Conservation (phyloP, 768 basidiomycete genomes). For the Boletus pseudopeckii region DNA sequence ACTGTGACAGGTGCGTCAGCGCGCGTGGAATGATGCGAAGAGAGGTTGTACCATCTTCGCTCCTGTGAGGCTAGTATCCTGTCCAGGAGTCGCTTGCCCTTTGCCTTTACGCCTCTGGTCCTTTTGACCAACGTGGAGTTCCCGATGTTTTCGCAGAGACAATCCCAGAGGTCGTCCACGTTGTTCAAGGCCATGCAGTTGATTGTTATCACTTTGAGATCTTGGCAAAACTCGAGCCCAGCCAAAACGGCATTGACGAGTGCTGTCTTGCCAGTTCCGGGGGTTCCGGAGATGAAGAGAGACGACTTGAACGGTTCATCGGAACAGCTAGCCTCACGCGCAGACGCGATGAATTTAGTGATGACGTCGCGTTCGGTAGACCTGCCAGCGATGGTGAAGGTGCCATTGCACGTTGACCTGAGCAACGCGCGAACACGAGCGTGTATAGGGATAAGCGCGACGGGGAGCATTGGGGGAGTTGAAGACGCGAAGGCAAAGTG, state of each 20-base stretch:
- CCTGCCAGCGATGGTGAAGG: conserved; percentile 61
- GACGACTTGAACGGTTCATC: conserved; percentile 35
- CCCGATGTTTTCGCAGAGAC: conserved; percentile 56
- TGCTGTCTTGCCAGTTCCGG: conserved; percentile 91
- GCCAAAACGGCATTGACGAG: conserved; percentile 65
- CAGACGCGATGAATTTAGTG: conserved; percentile 54
- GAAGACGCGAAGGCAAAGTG: conserved; percentile 43
- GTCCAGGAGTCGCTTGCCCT: conserved; percentile 49
- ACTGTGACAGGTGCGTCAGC: conserved; percentile 36
- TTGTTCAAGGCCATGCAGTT: conserved; percentile 80
- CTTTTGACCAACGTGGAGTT: conserved; percentile 33
- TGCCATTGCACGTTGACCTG: conserved; percentile 63
- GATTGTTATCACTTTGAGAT: conserved; percentile 52
- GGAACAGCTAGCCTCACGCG: conserved; percentile 35
- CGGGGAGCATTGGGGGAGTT: conserved; percentile 60
- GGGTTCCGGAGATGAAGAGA: conserved; percentile 89
- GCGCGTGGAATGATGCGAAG: conserved; percentile 6
- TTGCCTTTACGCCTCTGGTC: conserved; percentile 39
- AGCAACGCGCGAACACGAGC: conserved; percentile 68
- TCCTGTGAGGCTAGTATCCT: conserved; percentile 40
- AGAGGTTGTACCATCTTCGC: conserved; percentile 48
- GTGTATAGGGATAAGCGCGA: conserved; percentile 42
- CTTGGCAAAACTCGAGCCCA: conserved; percentile 35
- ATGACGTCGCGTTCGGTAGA: conserved; percentile 58
- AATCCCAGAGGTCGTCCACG: conserved; percentile 69